Percentiles rank a stretch among this genome's conserved stretches.
These are phyloP conservation scores for Beauveria caledonica DNA, from an alignment of 2,329 filamentous ascomycete species.

Conservation along the genomic window DNA sequence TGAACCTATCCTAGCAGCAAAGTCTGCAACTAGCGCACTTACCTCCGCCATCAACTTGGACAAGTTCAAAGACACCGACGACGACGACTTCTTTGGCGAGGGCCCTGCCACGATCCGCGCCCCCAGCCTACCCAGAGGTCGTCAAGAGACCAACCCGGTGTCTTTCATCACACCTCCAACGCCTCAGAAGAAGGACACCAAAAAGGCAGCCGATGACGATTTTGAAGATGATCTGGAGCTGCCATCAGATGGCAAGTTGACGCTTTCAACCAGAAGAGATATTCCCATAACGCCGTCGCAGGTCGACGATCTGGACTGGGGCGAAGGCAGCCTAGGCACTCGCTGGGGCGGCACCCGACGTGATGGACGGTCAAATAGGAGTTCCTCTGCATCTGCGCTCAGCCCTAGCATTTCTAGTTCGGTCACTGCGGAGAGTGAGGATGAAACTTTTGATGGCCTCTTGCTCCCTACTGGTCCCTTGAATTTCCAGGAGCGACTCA, in stretches of 20 bases:
- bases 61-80: slow-evolving; percentile 55
- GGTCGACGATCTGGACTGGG: slow-evolving; percentile 82
- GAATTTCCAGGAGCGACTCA: slow-evolving; percentile 71
- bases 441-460: slow-evolving; percentile 85
- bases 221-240: slow-evolving; percentile 68
- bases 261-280: slow-evolving; percentile 52
- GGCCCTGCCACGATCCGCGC: slow-evolving; percentile 60
- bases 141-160: slow-evolving; percentile 41
- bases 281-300: slow-evolving; percentile 55
- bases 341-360: slow-evolving; percentile 80
- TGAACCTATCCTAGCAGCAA: slow-evolving; percentile 16
- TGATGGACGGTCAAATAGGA: slow-evolving; percentile 70
- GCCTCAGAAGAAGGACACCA: slow-evolving; percentile 35
- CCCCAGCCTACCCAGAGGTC: slow-evolving; percentile 54
- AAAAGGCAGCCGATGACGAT: slow-evolving; percentile 45
- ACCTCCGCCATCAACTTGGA: slow-evolving; percentile 50
- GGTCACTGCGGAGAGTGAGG: slow-evolving; percentile 85
- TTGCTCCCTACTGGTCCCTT: slow-evolving; percentile 76
- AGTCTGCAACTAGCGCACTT: slow-evolving; percentile 26
- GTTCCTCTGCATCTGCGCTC: slow-evolving; percentile 79
- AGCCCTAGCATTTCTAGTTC: slow-evolving; percentile 91
- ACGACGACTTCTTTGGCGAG: slow-evolving; percentile 57
- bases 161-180: slow-evolving; percentile 50
- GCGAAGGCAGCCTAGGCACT: slow-evolving; percentile 85
- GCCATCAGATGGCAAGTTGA: slow-evolving; percentile 57